Percentiles rank a stretch among this genome's conserved stretches.
Evolutionary conservation across 345 rosid species (phyloP).

Genomic region (Mercurialis annua): DNA sequence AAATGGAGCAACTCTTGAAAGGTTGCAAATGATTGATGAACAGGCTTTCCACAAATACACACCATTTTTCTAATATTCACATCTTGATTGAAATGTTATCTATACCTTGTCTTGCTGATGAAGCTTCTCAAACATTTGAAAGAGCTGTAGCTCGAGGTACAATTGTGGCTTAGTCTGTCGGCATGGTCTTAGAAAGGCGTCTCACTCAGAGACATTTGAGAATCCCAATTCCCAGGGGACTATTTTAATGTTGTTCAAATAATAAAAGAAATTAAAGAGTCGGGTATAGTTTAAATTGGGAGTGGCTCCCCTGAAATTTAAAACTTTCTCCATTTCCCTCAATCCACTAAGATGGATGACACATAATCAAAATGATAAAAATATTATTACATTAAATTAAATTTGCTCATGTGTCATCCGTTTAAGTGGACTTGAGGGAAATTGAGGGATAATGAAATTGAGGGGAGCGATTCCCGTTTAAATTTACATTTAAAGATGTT

Average conservation of each 20-base stretch:
- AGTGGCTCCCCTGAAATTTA: no score
- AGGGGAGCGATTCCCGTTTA: no score
- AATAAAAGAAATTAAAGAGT: no score
- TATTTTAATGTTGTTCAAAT: constrained; percentile 74
- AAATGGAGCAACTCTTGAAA: constrained; percentile 52
- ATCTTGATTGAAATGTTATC: constrained; percentile 90
- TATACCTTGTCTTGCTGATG: constrained; percentile 77
- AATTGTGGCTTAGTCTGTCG: constrained; percentile 67
- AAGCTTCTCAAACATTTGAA: constrained; percentile 89
- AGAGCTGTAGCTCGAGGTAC: constrained; percentile 88
- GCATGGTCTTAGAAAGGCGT: constrained; percentile 85
- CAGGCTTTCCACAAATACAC: constrained; percentile 40
- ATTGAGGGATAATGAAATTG: no score
- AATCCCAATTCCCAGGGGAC: constrained; percentile 51
- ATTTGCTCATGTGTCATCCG: no score
- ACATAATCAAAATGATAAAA: no score
- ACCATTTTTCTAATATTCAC: constrained; percentile 79
- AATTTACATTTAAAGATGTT: no score
- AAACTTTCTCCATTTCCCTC: no score
- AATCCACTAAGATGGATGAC: no score
- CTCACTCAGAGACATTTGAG: constrained; percentile 57
- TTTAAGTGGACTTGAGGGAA: no score
- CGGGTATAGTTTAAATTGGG: no score
- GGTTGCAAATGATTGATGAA: constrained; percentile 49
- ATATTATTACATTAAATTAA: no score